phyloP scores from a whole-genome alignment of 192 early-diverging fungal species.

The Entomortierella lignicola region DNA sequence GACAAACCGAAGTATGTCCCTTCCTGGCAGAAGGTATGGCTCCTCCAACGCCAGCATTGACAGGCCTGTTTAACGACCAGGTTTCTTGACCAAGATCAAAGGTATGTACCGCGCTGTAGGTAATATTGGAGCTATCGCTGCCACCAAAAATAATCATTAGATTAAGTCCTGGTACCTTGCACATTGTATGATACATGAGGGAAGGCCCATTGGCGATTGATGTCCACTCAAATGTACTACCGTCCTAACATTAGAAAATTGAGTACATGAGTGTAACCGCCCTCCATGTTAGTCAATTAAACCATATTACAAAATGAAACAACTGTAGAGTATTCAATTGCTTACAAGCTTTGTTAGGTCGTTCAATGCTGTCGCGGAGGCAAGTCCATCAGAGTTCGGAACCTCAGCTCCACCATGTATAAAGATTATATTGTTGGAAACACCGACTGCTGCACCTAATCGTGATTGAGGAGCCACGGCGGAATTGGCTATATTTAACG shows the following conservation, averaged over 20 bases:
- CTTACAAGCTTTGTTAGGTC: slow-evolving; percentile 34
- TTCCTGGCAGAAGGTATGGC: slow-evolving; percentile 62
- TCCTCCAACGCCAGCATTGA: slow-evolving; percentile 48
- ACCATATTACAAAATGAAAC: neutral
- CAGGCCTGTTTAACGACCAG: slow-evolving; percentile 61
- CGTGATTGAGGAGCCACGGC: slow-evolving; percentile 20
- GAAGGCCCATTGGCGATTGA: slow-evolving; percentile 65
- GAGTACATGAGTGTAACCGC: too few species aligned
- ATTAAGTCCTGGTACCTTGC: slow-evolving; percentile 66
- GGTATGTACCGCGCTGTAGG: slow-evolving; percentile 63
- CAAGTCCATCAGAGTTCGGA: slow-evolving; percentile 6
- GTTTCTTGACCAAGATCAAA: slow-evolving; percentile 58
- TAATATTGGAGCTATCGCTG: slow-evolving; percentile 54
- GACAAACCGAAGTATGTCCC: slow-evolving; percentile 73
- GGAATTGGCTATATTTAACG: slow-evolving; percentile 13
- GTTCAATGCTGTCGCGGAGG: slow-evolving; percentile 12
- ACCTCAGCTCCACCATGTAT: slow-evolving; percentile 35
- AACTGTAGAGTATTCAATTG: neutral
- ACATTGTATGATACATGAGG: slow-evolving; percentile 65
- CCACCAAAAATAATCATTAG: slow-evolving; percentile 74
- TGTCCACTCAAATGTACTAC: slow-evolving; percentile 61
- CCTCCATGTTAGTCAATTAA: neutral
- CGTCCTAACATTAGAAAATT: slow-evolving; percentile 24
- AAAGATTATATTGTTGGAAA: slow-evolving; percentile 14
- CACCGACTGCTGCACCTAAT: slow-evolving; percentile 37